Conservation (phyloP, 768 basidiomycete species). For the Coprinopsis strossmayeri region DNA sequence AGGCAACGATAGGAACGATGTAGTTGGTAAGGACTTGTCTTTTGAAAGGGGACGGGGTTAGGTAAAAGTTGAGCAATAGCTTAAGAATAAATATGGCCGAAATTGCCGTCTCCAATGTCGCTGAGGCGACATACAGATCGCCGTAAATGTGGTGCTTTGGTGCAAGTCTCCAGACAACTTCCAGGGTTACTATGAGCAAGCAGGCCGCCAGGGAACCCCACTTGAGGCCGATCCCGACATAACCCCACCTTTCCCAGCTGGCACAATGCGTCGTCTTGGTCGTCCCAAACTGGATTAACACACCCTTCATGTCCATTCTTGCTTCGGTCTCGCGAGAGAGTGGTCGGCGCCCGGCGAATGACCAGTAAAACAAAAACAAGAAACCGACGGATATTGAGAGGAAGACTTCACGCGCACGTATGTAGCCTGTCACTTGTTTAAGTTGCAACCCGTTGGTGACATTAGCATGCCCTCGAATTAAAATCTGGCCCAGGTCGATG, state of each 20-base stretch:
- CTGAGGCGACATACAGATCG: conserved; percentile 50
- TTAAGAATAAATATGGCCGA: conserved; percentile 58
- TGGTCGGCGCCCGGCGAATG: conserved; percentile 52
- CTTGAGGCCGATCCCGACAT: conserved; percentile 45
- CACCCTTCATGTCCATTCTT: neutral
- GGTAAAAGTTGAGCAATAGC: conserved; percentile 49
- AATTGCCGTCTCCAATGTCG: conserved; percentile 50
- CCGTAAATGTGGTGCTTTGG: conserved; percentile 29
- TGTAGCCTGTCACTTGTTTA: conserved; percentile 28
- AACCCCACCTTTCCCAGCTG: conserved; percentile 62
- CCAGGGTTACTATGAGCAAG: conserved; percentile 45
- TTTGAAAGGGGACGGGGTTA: conserved; percentile 32
- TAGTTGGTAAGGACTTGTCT: conserved; percentile 42
- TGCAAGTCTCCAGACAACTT: conserved; percentile 57
- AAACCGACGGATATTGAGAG: conserved; percentile 51
- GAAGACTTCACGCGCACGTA: conserved; percentile 51
- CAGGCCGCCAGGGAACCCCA: conserved; percentile 40
- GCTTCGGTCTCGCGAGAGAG: conserved; percentile 1
- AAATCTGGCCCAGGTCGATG: conserved; percentile 53
- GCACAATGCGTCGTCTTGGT: conserved; percentile 44
- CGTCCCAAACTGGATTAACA: neutral
- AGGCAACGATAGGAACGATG: conserved; percentile 40
- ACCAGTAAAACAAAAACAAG: conserved; percentile 66
- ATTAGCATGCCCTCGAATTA: conserved; percentile 30
- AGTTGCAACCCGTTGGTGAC: conserved; percentile 18